A percentile compares a stretch with the other conserved stretches of the same genome.
These are phyloP conservation scores for Vitis hybrid DNA, from an alignment of 177 flowering plant species.

Conservation along the genomic window DNA sequence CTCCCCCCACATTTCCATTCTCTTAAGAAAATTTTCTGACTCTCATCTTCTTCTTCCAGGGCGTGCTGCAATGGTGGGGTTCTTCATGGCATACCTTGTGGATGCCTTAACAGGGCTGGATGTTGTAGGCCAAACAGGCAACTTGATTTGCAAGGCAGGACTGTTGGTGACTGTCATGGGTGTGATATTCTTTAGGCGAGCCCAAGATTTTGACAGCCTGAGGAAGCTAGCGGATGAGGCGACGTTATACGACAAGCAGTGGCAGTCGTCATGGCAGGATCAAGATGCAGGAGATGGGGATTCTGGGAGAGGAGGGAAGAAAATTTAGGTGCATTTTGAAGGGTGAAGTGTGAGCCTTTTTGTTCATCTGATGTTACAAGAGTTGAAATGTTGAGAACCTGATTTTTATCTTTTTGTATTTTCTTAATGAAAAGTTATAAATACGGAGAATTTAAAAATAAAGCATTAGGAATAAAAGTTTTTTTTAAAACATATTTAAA, in stretches of 20 bases:
- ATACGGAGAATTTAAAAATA: too few species aligned
- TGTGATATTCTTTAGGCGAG: conserved; percentile 34
- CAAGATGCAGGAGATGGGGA: conserved; percentile 4
- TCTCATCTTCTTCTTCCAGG: conserved; percentile 28
- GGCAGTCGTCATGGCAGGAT: conserved; percentile 65
- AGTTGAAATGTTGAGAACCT: too few species aligned
- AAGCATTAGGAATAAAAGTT: too few species aligned
- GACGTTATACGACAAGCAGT: conserved; percentile 63
- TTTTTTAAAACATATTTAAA: too few species aligned
- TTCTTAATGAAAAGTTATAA: too few species aligned
- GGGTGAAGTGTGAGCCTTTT: too few species aligned
- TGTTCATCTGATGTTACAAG: too few species aligned
- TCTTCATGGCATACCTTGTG: conserved; percentile 58
- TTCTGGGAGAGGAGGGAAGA: too few species aligned
- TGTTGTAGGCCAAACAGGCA: conserved; percentile 60
- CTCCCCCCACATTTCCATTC: neutral
- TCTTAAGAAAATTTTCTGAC: neutral
- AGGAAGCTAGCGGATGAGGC: conserved; percentile 55
- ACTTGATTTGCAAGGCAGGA: conserved; percentile 54
- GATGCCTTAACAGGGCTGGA: conserved; percentile 63
- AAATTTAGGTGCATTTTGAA: too few species aligned
- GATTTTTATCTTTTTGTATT: too few species aligned
- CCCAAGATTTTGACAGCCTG: conserved; percentile 36
- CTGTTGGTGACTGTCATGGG: conserved; percentile 43
- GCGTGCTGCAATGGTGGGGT: conserved; percentile 75